phyloP scores from a whole-genome alignment of 352 stramenopile species.

The Phytophthora constricta region DNA sequence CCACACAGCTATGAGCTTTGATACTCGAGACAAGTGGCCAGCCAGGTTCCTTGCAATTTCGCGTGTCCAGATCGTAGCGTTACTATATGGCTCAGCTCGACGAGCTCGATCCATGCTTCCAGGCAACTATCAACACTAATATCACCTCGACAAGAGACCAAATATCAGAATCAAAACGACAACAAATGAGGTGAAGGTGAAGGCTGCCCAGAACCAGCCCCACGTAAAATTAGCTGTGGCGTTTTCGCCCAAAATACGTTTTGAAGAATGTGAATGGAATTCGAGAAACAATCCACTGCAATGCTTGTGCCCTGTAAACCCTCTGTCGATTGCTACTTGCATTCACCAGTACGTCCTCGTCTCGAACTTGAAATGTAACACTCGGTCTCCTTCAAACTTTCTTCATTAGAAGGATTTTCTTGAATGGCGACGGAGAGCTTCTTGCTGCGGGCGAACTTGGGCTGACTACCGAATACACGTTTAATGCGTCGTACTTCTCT shows the following conservation, averaged over 20 bases:
- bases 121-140: too few relatives aligned
- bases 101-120: conserved; percentile 69
- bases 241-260: conserved; percentile 19
- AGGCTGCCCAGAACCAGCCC: not conserved
- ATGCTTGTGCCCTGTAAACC: conserved; percentile 43
- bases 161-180: too few relatives aligned
- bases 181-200: too few relatives aligned
- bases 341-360: conserved; percentile 48
- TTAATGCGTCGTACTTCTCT: conserved; percentile 32
- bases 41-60: conserved; percentile 77
- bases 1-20: conserved; percentile 77
- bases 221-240: conserved; percentile 30
- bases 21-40: conserved; percentile 69
- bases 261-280: conserved; percentile 2
- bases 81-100: conserved; percentile 80
- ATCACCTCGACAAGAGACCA: too few relatives aligned
- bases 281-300: conserved; percentile 49
- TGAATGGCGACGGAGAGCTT: conserved; percentile 14
- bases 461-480: conserved; percentile 51
- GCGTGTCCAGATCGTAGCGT: conserved; percentile 76
- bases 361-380: conserved; percentile 50
- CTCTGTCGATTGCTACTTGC: conserved; percentile 37
- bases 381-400: conserved; percentile 34
- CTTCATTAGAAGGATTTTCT: conserved; percentile 17
- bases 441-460: conserved; percentile 40